Evolutionary conservation across 176 grass and related monocot genomes (phyloP).

Genomic region (Pontederia paniculata): DNA sequence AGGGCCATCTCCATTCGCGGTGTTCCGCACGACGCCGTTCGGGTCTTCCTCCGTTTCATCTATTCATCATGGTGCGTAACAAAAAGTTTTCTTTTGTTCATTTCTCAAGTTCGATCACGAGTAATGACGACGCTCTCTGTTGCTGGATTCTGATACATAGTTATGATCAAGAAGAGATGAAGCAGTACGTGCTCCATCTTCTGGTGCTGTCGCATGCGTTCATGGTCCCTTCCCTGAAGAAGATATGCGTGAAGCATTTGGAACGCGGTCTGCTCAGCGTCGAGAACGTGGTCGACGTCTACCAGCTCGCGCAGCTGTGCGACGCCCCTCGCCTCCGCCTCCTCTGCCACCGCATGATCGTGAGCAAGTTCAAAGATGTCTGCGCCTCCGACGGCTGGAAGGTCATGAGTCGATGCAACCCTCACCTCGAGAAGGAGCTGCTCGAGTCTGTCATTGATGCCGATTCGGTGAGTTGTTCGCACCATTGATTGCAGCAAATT

Average conservation of each 20-base stretch:
- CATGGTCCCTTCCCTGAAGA: constrained; percentile 51
- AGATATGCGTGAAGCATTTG: constrained; percentile 36
- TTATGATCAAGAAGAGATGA: constrained; percentile 61
- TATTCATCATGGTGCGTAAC: constrained; percentile 54
- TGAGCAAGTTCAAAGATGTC: constrained; percentile 37
- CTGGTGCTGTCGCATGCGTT: constrained; percentile 60
- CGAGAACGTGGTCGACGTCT: constrained; percentile 69
- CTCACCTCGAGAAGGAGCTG: constrained; percentile 48
- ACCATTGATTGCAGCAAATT: not conserved
- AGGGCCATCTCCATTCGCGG: constrained; percentile 33
- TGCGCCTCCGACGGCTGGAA: constrained; percentile 72
- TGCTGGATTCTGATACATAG: constrained; percentile 14
- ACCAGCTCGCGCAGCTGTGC: constrained; percentile 57
- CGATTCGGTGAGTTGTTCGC: constrained; percentile 40
- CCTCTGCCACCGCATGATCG: constrained; percentile 48
- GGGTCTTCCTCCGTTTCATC: constrained; percentile 65
- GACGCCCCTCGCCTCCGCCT: constrained; percentile 55
- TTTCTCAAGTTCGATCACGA: not conserved
- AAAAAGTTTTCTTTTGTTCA: not conserved
- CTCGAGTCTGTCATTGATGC: constrained; percentile 41
- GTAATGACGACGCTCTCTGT: not conserved
- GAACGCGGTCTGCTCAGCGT: constrained; percentile 38
- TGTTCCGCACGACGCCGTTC: constrained; percentile 38
- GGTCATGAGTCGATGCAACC: constrained; percentile 45
- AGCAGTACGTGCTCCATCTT: constrained; percentile 44